Base-by-base conservation (phyloP, 495 filamentous ascomycete genomes). In the Annulohypoxylon moriforme region DNA sequence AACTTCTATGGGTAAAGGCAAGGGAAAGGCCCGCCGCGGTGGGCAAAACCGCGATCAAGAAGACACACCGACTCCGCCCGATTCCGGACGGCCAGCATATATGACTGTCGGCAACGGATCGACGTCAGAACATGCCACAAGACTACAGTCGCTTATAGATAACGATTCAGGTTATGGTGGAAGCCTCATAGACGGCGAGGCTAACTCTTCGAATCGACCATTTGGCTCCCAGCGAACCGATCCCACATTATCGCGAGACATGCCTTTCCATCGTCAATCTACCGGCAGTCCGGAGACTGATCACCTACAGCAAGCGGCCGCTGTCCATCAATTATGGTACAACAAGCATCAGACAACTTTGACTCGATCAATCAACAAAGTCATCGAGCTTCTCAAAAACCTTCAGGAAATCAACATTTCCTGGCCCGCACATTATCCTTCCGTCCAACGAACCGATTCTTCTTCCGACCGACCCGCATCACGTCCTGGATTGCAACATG, bases 351-450 rank as follows among this genome's bases (percentile, higher is more conserved):
- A 94, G 36, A 93, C 88, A 11, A 87, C 92, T 56, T 89, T 99
- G 33, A 94, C 88, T 49, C 90, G 94, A 44, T 90, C 93, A 38
- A 97, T 99, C 75, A 92, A 89, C 71, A 85, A 88, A 27, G 93
- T 93, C 3, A 88, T 97, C 58, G 94, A 98, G 44, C 90, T 92
- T 0, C 75, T 88, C 50, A 89, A 90, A 81, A 87, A 87, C 59
- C 86, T 99, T 58, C 94, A 97, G 80, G 89, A 92, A 72, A 94
- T 91, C 86, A 99, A 99, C 71, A 81, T 90, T 29, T 86, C 88
- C 78, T 98, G 96, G 96, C 96, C 96, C 4, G 94, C 94, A 36
- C 92, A 94, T 74, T 99, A 99, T 76, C 96, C 96, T 55, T 93
- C 94, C 14, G 90, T 97, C 13, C 90, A 93, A 75, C 87, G 85